A percentile compares a stretch with the other conserved stretches of the same genome.
Conservation (phyloP, 495 filamentous ascomycete species). For the Viridothelium virens region DNA sequence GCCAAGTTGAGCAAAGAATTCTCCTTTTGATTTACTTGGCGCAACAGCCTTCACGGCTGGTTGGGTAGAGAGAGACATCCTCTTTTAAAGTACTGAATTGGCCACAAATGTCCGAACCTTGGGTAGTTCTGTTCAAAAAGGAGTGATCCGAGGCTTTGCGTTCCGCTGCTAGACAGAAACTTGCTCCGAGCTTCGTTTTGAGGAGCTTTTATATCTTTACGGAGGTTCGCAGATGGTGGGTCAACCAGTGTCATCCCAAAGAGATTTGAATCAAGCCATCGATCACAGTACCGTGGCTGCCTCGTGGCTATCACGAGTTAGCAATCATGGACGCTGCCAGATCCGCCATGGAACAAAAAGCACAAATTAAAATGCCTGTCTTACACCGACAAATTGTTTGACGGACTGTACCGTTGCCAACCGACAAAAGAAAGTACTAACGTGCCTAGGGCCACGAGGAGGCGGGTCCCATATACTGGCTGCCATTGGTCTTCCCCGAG, state of each 20-base stretch:
- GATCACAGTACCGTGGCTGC: neutral
- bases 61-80: conserved; percentile 1
- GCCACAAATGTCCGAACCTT: neutral
- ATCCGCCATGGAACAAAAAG: neutral
- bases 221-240: neutral
- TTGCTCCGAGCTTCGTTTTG: neutral
- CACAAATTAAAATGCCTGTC: neutral
- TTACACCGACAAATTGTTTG: neutral
- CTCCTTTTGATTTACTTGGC: conserved; percentile 28
- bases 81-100: neutral
- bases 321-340: neutral
- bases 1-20: conserved; percentile 29
- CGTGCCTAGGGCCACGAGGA: neutral
- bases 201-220: neutral
- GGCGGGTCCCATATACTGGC: neutral
- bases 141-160: neutral
- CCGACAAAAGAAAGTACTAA: neutral
- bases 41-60: conserved; percentile 17
- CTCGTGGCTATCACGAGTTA: neutral
- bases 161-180: neutral
- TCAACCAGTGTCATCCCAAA: neutral
- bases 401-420: neutral
- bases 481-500: neutral
- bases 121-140: neutral
- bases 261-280: neutral